Base-by-base conservation (phyloP, 768 basidiomycete genomes). In the Leucocoprinus birnbaumii region DNA sequence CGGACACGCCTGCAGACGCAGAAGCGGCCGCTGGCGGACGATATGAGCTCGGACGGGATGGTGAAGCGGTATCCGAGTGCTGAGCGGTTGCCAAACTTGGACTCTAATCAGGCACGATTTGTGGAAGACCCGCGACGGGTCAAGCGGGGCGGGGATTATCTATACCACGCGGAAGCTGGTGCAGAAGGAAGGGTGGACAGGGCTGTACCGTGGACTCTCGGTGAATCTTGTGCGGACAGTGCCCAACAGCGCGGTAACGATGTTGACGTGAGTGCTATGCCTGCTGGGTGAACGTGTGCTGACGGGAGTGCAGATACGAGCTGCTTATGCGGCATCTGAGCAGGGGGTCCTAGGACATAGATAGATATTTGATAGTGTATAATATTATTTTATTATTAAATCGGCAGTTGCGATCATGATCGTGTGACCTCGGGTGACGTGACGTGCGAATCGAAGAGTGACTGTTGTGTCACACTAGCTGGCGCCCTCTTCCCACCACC, bases 1-100 rank as follows among this genome's bases (percentile, higher is more conserved):
- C 89, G 97, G n/a, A 98, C 97, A n/a, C 84, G 96, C 4, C 72
- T 98, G 46, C 97, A 99, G 70, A 95, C 96, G 3, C 84, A 87
- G 62, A 78, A 82, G 55, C 81, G 83, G 49, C 87, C 84, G 43
- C 74, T 89, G 46, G 75, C 79, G 42, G 79, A 79, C 61, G 79
- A 79, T 59, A 63, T 80, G 61, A 81, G 80, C 3, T 84, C 83
- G 13, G 81, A 84, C 50, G 82, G 83, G 22, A 82, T 85, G 81
- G 62, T 85, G 63, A 81, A 77, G 63, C 64, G 71, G 27, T 78
- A 83, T 56, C 73, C 76, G 4, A 43, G 47, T 49, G 54, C 54
- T 5, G 47, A 49, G 11, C 54, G 54, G n/a, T 38, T 55, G 40
- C 26, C 47, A 2, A 21, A 55, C 34, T 21, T 55, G 25, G 47